phyloP scores from a whole-genome alignment of 768 basidiomycete species.

The Tylopilus balloui region DNA sequence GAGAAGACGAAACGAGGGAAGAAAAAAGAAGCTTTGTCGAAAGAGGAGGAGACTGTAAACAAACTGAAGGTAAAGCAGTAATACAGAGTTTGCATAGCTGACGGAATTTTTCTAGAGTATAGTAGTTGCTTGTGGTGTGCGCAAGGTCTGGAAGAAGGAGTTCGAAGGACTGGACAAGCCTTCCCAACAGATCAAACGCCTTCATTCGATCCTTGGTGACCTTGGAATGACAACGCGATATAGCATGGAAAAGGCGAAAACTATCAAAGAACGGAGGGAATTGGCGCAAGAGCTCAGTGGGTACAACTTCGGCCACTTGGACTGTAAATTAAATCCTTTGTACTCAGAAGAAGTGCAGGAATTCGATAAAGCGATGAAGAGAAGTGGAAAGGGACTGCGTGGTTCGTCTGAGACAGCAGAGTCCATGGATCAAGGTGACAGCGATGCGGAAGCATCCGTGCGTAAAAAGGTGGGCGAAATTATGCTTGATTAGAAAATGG shows the following conservation, averaged over 20 bases:
- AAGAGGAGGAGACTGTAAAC: slow-evolving; percentile 73
- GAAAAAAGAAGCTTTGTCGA: slow-evolving; percentile 37
- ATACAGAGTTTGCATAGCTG: neutral
- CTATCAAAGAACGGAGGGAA: slow-evolving; percentile 69
- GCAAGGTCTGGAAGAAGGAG: slow-evolving; percentile 73
- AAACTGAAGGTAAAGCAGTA: slow-evolving; percentile 56
- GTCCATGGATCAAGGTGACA: slow-evolving; percentile 32
- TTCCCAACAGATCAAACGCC: slow-evolving; percentile 58
- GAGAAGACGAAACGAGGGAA: slow-evolving; percentile 29
- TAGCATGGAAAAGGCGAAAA: slow-evolving; percentile 77
- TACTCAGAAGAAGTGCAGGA: slow-evolving; percentile 66
- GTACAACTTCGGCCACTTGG: slow-evolving; percentile 18
- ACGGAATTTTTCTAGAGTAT: slow-evolving; percentile 42
- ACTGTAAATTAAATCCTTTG: neutral
- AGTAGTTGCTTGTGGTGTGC: slow-evolving; percentile 70
- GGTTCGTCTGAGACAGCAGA: slow-evolving; percentile 18
- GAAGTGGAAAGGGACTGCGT: slow-evolving; percentile 21
- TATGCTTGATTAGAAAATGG: neutral
- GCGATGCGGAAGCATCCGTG: slow-evolving; percentile 30
- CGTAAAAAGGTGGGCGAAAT: slow-evolving; percentile 41
- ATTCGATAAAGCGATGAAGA: slow-evolving; percentile 52
- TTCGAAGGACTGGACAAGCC: slow-evolving; percentile 56
- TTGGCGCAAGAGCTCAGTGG: slow-evolving; percentile 73
- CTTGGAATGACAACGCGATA: slow-evolving; percentile 78
- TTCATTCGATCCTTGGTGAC: slow-evolving; percentile 60